Base-by-base conservation (phyloP, 306 rosid species). In the Biancaea sappan region DNA sequence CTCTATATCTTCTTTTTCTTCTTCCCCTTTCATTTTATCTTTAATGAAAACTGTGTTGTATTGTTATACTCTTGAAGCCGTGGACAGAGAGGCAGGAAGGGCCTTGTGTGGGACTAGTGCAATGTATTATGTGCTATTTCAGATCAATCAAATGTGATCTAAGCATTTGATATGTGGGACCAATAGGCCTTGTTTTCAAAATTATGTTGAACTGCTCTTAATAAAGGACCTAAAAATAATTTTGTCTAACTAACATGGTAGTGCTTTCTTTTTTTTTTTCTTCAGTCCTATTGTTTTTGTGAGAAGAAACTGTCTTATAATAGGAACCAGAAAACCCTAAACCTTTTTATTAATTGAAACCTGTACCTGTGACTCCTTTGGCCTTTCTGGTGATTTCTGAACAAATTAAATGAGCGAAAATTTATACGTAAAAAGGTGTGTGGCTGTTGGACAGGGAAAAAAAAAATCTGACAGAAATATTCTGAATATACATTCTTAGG, bases 401-500 rank as follows among this genome's bases (percentile, higher is more conserved):
- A 72, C 34, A 50, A 75, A 60, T 60, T 67, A 50, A 77, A 72
- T 57, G 75, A 22, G 31, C 29, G 84, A 69, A 35, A 68, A 22
- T 62, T 61, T 34, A 35, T 56, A 44, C 19, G 28, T 62, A 28
- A 18, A 69, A 62, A 47, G 57, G 28, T 69, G 46, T 73, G n/a
- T 62, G 7, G 44, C 43, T 67, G 8, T 40, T 48, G 24, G 11
- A 64, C 10, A 29, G 57, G 24, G 11, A 64, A 14, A 29, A 72
- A 65, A 47, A 44, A 50, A 54, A 73, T 35, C 46, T n/a, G 34
- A 72, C 24, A 24, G 63, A 31, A 38, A 64, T 56, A 46, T 64
- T 4, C 31, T 61, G 53, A 67, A 71, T 57, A 12, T 73, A 43
- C 43, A 46, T 75, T 29, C 37, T 8, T 71, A 94, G 96, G 93